Conservation (phyloP, 768 basidiomycete species). For the Tulasnella sp. region DNA sequence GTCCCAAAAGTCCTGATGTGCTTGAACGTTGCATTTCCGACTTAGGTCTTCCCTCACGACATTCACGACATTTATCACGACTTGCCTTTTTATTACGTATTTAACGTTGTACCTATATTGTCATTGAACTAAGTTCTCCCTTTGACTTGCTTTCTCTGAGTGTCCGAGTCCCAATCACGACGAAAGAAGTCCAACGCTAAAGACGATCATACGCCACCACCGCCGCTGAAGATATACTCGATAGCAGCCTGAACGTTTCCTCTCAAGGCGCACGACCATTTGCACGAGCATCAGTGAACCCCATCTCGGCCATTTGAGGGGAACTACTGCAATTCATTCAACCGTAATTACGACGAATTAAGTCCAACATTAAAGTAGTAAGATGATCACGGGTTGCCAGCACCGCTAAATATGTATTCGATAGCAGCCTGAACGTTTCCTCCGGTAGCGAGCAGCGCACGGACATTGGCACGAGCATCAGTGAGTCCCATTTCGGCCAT, state of each 20-base stretch:
- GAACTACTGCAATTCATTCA: too few relatives aligned
- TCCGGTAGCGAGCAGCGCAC: constrained; percentile 86
- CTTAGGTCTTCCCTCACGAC: too few relatives aligned
- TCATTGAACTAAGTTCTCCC: too few relatives aligned
- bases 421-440: constrained; percentile 90
- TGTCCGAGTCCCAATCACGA: too few relatives aligned
- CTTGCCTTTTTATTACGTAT: too few relatives aligned
- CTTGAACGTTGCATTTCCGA: too few relatives aligned
- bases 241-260: constrained; percentile 90
- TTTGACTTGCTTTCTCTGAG: too few relatives aligned
- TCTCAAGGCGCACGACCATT: constrained; percentile 83
- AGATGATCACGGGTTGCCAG: constrained; percentile 59
- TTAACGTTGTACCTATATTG: too few relatives aligned
- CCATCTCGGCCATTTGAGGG: constrained; percentile 87
- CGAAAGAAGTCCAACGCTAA: too few relatives aligned
- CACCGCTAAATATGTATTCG: constrained; percentile 58
- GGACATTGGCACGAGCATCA: constrained; percentile 83
- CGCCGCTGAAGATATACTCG: constrained; percentile 52
- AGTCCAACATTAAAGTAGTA: not conserved
- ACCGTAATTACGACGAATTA: not conserved
- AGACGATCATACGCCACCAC: too few relatives aligned
- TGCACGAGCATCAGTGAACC: constrained; percentile 82
- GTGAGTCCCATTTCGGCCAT: constrained; percentile 92
- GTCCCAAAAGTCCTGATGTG: too few relatives aligned
- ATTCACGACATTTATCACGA: too few relatives aligned